Evolutionary conservation across 2,329 filamentous ascomycete species (phyloP).

Genomic region (Phoma sp.): DNA sequence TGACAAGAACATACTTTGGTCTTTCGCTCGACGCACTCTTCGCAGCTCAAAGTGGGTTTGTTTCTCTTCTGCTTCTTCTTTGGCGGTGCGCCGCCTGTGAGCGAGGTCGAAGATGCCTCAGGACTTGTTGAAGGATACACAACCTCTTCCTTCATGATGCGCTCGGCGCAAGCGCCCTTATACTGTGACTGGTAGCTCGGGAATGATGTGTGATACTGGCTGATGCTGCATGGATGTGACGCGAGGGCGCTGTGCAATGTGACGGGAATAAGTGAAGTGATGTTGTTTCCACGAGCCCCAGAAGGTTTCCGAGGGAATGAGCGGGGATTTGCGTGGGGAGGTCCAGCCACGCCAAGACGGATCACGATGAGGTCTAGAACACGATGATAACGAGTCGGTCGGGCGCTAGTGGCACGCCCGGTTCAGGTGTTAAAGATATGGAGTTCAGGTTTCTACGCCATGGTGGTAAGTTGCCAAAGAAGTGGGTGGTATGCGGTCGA

Average conservation of each 20-base stretch:
- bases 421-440: neutral
- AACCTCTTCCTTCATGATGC: constrained; percentile 22
- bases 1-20: constrained; percentile 67
- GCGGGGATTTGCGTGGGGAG: constrained; percentile 21
- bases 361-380: constrained; percentile 6
- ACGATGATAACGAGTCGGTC: neutral
- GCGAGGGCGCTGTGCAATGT: constrained; percentile 29
- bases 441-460: neutral
- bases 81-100: constrained; percentile 41
- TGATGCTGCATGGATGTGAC: constrained; percentile 27
- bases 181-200: neutral
- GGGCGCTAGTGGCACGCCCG: constrained; percentile 2
- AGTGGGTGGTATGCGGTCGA: neutral
- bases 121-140: constrained; percentile 30
- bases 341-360: constrained; percentile 26
- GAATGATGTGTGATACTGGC: constrained; percentile 10
- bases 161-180: constrained; percentile 10
- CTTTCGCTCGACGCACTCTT: constrained; percentile 81
- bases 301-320: constrained; percentile 18
- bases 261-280: constrained; percentile 35
- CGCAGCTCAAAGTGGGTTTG: constrained; percentile 80
- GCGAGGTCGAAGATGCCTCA: constrained; percentile 20
- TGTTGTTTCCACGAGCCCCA: constrained; percentile 31
- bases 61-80: constrained; percentile 83
- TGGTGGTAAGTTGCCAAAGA: neutral